Conservation (phyloP, 768 basidiomycete species). For the Boletus subparvulus region DNA sequence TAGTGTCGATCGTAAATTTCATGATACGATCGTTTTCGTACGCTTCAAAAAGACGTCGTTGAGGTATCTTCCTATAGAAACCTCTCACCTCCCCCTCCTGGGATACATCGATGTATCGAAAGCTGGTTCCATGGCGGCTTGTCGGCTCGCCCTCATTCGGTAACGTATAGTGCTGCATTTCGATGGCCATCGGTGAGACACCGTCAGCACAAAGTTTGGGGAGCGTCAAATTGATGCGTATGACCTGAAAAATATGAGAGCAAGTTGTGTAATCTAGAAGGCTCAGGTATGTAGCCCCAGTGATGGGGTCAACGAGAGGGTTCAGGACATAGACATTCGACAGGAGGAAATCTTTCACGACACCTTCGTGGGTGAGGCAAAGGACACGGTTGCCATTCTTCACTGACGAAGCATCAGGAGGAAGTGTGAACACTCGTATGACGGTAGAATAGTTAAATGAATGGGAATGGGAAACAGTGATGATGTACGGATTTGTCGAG, state of each 20-base stretch:
- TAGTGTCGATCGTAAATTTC: conserved; percentile 6
- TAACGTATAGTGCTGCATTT: background rate
- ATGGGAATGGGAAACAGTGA: background rate
- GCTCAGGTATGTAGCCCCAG: background rate
- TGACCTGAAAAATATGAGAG: background rate
- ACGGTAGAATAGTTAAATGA: background rate
- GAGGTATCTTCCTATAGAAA: background rate
- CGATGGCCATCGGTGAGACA: background rate
- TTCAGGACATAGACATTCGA: background rate
- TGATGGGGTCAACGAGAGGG: background rate
- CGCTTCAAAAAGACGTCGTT: too few relatives aligned
- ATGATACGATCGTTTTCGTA: background rate
- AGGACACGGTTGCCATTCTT: background rate
- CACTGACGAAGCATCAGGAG: background rate
- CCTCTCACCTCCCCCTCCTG: background rate
- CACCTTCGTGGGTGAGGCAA: background rate
- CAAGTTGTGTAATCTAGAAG: background rate
- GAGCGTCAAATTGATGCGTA: background rate
- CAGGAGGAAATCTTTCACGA: accelerated
- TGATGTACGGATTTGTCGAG: background rate
- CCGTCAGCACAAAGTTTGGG: background rate
- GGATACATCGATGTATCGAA: background rate
- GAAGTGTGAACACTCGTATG: background rate
- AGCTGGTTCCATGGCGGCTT: background rate
- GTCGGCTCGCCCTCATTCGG: background rate